These are phyloP conservation scores for Pueraria montana DNA, from an alignment of 306 rosid species.

Conservation along the genomic window DNA sequence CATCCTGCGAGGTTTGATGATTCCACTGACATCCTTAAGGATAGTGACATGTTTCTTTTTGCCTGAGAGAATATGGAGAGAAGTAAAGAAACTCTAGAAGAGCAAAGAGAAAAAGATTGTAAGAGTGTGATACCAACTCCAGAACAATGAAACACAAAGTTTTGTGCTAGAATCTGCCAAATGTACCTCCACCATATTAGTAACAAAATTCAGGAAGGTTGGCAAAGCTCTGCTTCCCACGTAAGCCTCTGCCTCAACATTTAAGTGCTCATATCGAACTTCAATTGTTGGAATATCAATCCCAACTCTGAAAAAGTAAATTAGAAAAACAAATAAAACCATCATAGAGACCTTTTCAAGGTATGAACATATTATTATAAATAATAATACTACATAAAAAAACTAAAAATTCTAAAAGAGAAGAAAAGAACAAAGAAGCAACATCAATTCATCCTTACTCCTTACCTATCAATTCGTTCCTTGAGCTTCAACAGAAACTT, in stretches of 20 bases:
- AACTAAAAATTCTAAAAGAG: not conserved
- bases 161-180: not conserved
- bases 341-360: not conserved
- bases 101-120: not conserved
- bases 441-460: not conserved
- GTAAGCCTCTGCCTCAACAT: constrained; percentile 68
- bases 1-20: constrained; percentile 81
- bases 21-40: constrained; percentile 78
- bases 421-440: not conserved
- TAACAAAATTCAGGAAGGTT: constrained; percentile 57
- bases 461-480: constrained; percentile 74
- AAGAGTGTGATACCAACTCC: not conserved
- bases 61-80: constrained; percentile 50
- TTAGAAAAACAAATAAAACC: no score
- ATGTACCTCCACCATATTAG: constrained; percentile 57
- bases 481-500: constrained; percentile 65
- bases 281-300: constrained; percentile 73
- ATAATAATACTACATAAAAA: not conserved
- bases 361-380: not conserved
- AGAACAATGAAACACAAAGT: constrained; percentile 21
- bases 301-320: constrained; percentile 64
- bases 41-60: constrained; percentile 60
- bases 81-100: constrained; percentile 50
- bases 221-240: constrained; percentile 80
- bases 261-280: constrained; percentile 74